phyloP scores from a whole-genome alignment of 495 filamentous ascomycete genomes.

The Echria macrotheca region DNA sequence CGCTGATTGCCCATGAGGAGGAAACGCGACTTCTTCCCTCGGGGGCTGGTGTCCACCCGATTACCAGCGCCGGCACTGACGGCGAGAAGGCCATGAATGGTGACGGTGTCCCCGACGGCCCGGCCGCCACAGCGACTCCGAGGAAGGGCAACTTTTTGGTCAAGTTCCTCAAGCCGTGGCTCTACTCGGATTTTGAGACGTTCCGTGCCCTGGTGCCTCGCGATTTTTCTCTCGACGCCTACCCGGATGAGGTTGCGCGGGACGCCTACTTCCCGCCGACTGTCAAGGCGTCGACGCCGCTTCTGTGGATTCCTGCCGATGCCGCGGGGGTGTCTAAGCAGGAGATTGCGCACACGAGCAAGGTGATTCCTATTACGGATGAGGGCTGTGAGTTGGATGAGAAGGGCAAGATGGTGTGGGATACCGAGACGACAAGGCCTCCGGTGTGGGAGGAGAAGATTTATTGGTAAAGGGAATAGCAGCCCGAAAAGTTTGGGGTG shows the following conservation, averaged over 20 bases:
- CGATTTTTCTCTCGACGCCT: conserved; percentile 43
- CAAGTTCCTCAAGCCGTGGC: conserved; percentile 75
- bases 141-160: conserved; percentile 45
- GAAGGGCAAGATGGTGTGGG: conserved; percentile 74
- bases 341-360: conserved; percentile 66
- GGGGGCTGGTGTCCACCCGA: conserved; percentile 21
- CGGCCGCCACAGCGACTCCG: conserved; percentile 4
- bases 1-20: conserved; percentile 59
- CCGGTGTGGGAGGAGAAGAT: conserved; percentile 76
- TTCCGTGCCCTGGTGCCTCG: conserved; percentile 69
- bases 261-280: conserved; percentile 77
- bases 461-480: conserved; percentile 41
- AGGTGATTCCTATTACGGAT: conserved; percentile 75
- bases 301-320: conserved; percentile 84
- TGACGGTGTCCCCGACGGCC: conserved; percentile 21
- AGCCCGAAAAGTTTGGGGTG: too few relatives aligned
- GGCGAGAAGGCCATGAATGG: conserved; percentile 28
- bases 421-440: conserved; percentile 61
- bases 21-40: conserved; percentile 29
- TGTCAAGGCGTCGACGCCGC: conserved; percentile 55
- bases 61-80: conserved; percentile 19
- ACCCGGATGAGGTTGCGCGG: conserved; percentile 53
- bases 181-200: conserved; percentile 63
- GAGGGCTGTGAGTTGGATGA: conserved; percentile 76
- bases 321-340: conserved; percentile 67